These are phyloP conservation scores for Alloascoidea africana DNA, from an alignment of 805 yeast species.

Conservation along the genomic window DNA sequence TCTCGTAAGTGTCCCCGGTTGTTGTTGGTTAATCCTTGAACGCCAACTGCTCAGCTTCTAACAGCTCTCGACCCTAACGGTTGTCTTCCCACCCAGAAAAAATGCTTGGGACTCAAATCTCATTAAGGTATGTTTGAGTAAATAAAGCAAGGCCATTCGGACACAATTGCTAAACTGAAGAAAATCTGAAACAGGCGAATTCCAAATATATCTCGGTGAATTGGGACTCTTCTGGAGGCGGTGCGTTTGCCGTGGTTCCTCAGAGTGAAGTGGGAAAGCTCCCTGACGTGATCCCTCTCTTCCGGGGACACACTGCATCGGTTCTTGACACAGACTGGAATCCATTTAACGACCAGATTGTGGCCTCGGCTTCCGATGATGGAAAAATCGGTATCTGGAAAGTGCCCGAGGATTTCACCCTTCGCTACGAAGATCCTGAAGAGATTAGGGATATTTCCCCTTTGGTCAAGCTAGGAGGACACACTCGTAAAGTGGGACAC, in stretches of 20 bases:
- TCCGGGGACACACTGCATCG: conserved; percentile 91
- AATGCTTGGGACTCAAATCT: conserved; percentile 96
- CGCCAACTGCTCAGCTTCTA: not conserved
- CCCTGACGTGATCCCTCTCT: conserved; percentile 85
- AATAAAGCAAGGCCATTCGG: not conserved
- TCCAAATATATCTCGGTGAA: conserved; percentile 77
- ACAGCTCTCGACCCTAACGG: conserved; percentile 34
- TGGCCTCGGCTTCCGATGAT: conserved; percentile 75
- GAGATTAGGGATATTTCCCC: conserved; percentile 61
- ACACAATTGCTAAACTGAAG: too few relatives aligned
- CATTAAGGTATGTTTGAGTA: conserved; percentile 29
- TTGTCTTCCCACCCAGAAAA: conserved; percentile 44
- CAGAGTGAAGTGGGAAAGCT: conserved; percentile 75
- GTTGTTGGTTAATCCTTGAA: not conserved
- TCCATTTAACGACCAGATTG: conserved; percentile 66
- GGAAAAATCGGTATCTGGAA: conserved; percentile 78
- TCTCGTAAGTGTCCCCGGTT: conserved; percentile 13
- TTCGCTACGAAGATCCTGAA: conserved; percentile 18
- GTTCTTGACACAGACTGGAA: conserved; percentile 93
- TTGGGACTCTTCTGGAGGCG: conserved; percentile 95
- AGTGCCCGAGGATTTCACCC: conserved; percentile 67
- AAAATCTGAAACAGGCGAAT: conserved; percentile 30
- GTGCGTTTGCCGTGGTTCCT: conserved; percentile 93
- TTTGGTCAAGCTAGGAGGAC: conserved; percentile 60
- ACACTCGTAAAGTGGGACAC: conserved; percentile 87